Base-by-base conservation (phyloP, 1,139 yeast genomes). In the Protomyces inundatus region DNA sequence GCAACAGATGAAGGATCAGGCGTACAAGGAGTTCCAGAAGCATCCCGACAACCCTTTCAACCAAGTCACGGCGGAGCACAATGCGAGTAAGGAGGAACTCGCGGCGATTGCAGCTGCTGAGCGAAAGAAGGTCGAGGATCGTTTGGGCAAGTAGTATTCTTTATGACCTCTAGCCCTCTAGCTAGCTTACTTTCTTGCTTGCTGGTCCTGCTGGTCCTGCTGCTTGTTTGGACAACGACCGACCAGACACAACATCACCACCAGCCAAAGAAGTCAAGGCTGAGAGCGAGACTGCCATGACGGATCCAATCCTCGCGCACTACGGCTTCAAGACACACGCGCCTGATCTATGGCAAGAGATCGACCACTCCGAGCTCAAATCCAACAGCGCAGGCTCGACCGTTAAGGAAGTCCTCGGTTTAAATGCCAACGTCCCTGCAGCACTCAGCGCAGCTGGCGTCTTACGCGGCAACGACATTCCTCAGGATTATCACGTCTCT, bases 21-120 rank as follows among this genome's bases (percentile, higher is more conserved):
- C 86, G 48, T 84, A 81, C 76, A 88, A 88, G 77, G 96, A 89
- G 77, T 88, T 88, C 80, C 87, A 87, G 73, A 88, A 87, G 77
- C 81, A 87, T 60, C 84, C 85, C 10, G 90, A 87, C 71, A 88
- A 88, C 75, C 96, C 96, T 55, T 86, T 88, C 84, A 89, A 89
- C 77, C 91, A 86, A 75, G 85, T 88, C 46, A 84, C 81, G 68
- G 79, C 86, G 48, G 73, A 76, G 55, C 87, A 79, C 76, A 86
- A 88, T 37, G 61, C 64, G 12, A 64, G 55, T 5, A 37, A 55
- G 16, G 64, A 60, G 30, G 64, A 64, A 10, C 16, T 60, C 16
- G 42, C 54, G 30, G 61, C 51, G 5, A 64, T 64, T 12, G 64
- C 64, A 4, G 45, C 37, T 23, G 57, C 56, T 4, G 66, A 64